Percentiles rank a stretch among this genome's conserved stretches.
Conservation (phyloP, 768 basidiomycete species). For the Basidioascus undulatus region DNA sequence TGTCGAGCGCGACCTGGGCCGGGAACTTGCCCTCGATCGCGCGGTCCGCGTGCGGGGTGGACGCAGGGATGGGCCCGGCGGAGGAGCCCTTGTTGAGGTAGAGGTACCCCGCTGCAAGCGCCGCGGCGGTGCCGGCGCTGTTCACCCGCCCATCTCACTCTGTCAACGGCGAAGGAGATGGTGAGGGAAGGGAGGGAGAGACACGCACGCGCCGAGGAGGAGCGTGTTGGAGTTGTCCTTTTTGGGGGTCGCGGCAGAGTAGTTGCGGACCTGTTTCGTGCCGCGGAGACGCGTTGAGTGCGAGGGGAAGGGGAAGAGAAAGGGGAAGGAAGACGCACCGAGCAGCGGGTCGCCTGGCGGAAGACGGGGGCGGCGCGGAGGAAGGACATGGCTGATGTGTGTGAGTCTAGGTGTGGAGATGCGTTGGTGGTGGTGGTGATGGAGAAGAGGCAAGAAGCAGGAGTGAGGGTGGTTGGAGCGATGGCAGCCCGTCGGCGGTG, state of each 20-base stretch:
- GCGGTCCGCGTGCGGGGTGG: background rate
- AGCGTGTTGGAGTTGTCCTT: constrained; percentile 5
- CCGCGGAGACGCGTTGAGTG: too few species aligned
- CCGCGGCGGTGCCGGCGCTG: constrained; percentile 1
- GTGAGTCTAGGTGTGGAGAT: too few species aligned
- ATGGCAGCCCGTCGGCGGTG: too few species aligned
- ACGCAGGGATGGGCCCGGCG: background rate
- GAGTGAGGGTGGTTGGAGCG: too few species aligned
- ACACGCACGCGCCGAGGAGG: constrained; percentile 9
- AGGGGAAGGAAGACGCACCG: background rate
- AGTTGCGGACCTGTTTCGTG: too few species aligned
- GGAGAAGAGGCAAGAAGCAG: too few species aligned
- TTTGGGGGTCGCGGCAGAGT: constrained; percentile 5
- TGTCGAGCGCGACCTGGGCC: background rate
- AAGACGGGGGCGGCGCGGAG: background rate
- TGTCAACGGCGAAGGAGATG: background rate
- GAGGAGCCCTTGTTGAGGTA: constrained; percentile 1
- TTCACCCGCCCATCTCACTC: background rate
- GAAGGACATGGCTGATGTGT: too few species aligned
- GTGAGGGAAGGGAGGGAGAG: constrained; percentile 5
- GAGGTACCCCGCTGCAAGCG: too few species aligned
- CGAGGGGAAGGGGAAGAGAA: background rate
- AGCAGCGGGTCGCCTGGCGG: background rate
- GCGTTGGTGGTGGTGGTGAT: too few species aligned
- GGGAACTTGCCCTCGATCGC: background rate